Conservation (phyloP, 1,139 yeast species). For the Nakaseomyces glabratus region DNA sequence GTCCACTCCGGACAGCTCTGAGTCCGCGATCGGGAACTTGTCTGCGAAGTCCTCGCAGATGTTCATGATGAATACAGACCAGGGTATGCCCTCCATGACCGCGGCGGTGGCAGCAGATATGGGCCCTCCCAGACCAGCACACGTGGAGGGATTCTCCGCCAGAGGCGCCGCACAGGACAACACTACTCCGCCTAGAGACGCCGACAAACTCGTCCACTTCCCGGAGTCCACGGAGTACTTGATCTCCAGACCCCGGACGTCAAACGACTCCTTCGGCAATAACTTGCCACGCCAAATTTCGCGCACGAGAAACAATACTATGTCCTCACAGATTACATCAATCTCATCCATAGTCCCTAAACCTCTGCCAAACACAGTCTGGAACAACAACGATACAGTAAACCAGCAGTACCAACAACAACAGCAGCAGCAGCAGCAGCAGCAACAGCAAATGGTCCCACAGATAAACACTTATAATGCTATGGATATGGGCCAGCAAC, state of each 20-base stretch:
- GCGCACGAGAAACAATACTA: conserved; percentile 30
- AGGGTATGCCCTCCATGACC: not conserved
- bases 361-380: conserved; percentile 19
- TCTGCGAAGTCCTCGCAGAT: conserved; percentile 7
- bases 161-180: conserved; percentile 2
- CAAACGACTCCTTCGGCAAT: conserved; percentile 25
- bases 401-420: conserved; percentile 9
- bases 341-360: conserved; percentile 25
- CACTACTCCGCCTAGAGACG: conserved; percentile 24
- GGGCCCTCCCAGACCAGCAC: not conserved
- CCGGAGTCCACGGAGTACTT: conserved; percentile 22
- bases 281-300: conserved; percentile 17
- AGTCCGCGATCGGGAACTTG: conserved; percentile 3
- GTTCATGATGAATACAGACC: not conserved
- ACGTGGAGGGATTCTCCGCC: no score
- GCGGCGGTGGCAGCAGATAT: not conserved
- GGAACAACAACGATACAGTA: conserved; percentile 19
- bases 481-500: conserved; percentile 1
- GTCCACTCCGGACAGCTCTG: conserved; percentile 6
- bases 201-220: conserved; percentile 22
- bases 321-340: conserved; percentile 29
- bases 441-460: conserved; percentile 9
- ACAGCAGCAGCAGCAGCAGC: conserved; percentile 12
- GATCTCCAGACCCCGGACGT: conserved; percentile 22
- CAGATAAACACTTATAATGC: conserved; percentile 5